phyloP scores from a whole-genome alignment of 441 rosid genomes.

The Erodium texanum region DNA sequence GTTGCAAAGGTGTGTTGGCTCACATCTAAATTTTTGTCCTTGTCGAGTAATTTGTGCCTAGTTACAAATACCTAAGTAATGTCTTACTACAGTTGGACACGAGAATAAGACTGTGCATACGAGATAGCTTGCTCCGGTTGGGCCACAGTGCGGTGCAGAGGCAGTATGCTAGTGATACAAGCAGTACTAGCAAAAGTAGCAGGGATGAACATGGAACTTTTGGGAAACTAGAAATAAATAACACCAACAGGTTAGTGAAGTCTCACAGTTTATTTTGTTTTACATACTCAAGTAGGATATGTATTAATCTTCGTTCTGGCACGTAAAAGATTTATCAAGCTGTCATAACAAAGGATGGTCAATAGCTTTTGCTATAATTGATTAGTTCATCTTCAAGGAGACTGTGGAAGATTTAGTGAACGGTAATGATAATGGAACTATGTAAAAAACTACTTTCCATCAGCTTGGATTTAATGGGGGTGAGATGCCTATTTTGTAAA shows the following conservation, averaged over 20 bases:
- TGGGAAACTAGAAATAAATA: slow-evolving; percentile 32
- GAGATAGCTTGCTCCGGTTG: slow-evolving; percentile 96
- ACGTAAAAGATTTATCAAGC: not conserved
- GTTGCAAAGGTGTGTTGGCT: slow-evolving; percentile 56
- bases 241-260: slow-evolving; percentile 41
- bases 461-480: not conserved
- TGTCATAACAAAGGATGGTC: not conserved
- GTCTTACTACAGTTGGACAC: slow-evolving; percentile 58
- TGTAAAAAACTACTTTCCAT: not conserved
- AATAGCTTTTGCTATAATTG: not conserved
- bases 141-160: slow-evolving; percentile 78
- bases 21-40: slow-evolving; percentile 19
- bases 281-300: not conserved
- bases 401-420: not conserved
- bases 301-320: not conserved
- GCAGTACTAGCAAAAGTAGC: slow-evolving; percentile 43
- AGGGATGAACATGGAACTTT: slow-evolving; percentile 41
- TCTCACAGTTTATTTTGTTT: slow-evolving; percentile 5
- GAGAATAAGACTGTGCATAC: slow-evolving; percentile 61
- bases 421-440: not conserved
- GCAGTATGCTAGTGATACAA: slow-evolving; percentile 47
- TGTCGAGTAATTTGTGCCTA: slow-evolving; percentile 18
- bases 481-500: not conserved
- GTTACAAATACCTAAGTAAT: slow-evolving; percentile 20
- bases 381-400: not conserved